Conservation (phyloP, 2,329 filamentous ascomycete genomes). For the Colletotrichum costaricense region DNA sequence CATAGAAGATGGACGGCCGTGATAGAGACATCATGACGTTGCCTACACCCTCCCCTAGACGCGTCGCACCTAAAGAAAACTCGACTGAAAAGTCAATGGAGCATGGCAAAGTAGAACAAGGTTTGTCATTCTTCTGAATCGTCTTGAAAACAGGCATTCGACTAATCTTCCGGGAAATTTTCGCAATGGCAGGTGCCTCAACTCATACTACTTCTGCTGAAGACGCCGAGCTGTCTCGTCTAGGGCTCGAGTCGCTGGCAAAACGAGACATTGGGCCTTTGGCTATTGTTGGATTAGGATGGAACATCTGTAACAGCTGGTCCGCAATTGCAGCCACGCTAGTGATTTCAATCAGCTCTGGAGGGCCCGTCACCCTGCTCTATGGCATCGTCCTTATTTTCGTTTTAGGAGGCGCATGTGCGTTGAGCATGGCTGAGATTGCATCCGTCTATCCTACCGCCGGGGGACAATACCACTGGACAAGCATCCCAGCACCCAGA, state of each 20-base stretch:
- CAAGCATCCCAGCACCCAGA: conserved; percentile 43
- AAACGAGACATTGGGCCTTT: conserved; percentile 23
- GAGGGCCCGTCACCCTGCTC: conserved; percentile 34
- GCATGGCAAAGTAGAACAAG: not conserved
- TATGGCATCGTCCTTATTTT: conserved; percentile 45
- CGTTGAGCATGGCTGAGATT: conserved; percentile 49
- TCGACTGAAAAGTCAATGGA: not conserved
- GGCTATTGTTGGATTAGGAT: conserved; percentile 7
- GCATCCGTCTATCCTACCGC: conserved; percentile 50
- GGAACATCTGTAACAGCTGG: conserved; percentile 42
- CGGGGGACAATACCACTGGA: conserved; percentile 53
- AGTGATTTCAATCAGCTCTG: conserved; percentile 33
- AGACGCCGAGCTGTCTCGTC: conserved; percentile 13
- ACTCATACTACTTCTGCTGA: not conserved
- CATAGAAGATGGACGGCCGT: too few relatives aligned
- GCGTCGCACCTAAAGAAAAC: not conserved
- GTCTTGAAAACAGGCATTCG: not conserved
- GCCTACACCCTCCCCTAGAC: not conserved
- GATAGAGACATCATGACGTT: not conserved
- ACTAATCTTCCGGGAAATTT: not conserved
- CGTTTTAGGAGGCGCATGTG: conserved; percentile 40
- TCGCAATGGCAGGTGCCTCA: not conserved
- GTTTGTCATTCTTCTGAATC: not conserved
- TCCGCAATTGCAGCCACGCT: conserved; percentile 38
- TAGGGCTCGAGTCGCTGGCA: conserved; percentile 9